Percentiles rank a stretch among this genome's conserved stretches.
These are phyloP conservation scores for Aristolochia californica DNA, from an alignment of 164 flowering plant genomes.

Conservation along the genomic window DNA sequence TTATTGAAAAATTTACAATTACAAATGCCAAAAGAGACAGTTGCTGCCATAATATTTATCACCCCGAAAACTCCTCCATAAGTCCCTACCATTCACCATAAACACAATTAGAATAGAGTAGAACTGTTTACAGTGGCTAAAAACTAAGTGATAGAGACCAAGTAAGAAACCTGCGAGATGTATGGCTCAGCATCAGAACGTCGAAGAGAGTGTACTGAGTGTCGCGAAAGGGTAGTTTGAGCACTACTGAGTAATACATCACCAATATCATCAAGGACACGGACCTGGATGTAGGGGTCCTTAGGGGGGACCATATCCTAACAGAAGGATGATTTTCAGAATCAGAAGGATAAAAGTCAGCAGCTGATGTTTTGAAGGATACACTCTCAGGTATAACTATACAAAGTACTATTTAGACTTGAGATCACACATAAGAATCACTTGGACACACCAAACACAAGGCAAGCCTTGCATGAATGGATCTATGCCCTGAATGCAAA, in stretches of 20 bases:
- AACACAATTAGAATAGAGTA: not conserved
- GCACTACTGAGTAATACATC: conserved; percentile 58
- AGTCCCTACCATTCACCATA: conserved; percentile 36
- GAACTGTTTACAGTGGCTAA: too few relatives aligned
- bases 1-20: too few relatives aligned
- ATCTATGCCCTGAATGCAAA: too few relatives aligned
- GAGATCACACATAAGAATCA: too few relatives aligned
- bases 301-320: conserved; percentile 99
- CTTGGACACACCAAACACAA: too few relatives aligned
- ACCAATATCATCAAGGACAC: conserved; percentile 88
- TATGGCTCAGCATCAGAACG: conserved; percentile 90
- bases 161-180: conserved; percentile 52
- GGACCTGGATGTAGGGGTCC: conserved; percentile 88
- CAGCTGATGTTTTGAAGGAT: too few relatives aligned
- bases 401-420: too few relatives aligned
- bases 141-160: not conserved
- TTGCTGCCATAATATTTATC: conserved; percentile 6
- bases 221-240: conserved; percentile 52
- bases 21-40: too few relatives aligned
- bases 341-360: not conserved
- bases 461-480: not conserved
- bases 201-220: conserved; percentile 83
- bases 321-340: not conserved
- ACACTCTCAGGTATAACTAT: too few relatives aligned
- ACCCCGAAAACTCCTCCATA: conserved; percentile 79